A percentile compares a stretch with the other conserved stretches of the same genome.
phyloP scores from a whole-genome alignment of 176 grass and related monocot genomes.

The Oropetium thomaeum region DNA sequence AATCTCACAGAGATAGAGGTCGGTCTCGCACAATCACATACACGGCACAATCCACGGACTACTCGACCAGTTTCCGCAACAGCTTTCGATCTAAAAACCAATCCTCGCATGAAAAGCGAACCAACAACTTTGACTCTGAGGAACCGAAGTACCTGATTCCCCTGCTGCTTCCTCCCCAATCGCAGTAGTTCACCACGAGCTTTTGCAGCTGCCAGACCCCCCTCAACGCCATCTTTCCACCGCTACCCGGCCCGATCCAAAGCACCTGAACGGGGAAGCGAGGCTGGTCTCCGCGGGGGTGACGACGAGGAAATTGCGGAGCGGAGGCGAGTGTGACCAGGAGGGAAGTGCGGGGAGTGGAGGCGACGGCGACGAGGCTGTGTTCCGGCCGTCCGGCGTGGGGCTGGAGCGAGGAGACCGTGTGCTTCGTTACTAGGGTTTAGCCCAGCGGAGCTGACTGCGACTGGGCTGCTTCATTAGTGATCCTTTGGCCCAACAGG shows the following conservation, averaged over 20 bases:
- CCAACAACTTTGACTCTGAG: neutral
- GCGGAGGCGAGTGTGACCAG: neutral
- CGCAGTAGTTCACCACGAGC: conserved; percentile 77
- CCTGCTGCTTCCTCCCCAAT: conserved; percentile 85
- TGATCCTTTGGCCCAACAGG: neutral
- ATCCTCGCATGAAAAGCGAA: neutral
- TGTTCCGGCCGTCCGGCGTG: neutral
- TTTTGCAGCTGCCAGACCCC: conserved; percentile 92
- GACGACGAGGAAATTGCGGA: neutral
- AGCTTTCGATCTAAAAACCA: conserved; percentile 1
- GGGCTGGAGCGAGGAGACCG: neutral
- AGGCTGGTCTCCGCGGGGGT: neutral
- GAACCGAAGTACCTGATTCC: conserved; percentile 60
- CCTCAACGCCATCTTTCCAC: conserved; percentile 64
- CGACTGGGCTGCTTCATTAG: neutral
- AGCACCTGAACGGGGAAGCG: neutral
- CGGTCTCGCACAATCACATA: neutral
- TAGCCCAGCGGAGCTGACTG: neutral
- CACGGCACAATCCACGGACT: neutral
- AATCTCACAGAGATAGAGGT: too few species aligned
- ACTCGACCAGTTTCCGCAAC: neutral
- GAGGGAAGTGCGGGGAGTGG: neutral
- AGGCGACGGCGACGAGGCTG: neutral
- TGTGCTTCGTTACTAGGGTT: neutral
- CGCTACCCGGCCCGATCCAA: neutral